phyloP scores from a whole-genome alignment of 164 flowering plant genomes.

The Pachysandra terminalis region DNA sequence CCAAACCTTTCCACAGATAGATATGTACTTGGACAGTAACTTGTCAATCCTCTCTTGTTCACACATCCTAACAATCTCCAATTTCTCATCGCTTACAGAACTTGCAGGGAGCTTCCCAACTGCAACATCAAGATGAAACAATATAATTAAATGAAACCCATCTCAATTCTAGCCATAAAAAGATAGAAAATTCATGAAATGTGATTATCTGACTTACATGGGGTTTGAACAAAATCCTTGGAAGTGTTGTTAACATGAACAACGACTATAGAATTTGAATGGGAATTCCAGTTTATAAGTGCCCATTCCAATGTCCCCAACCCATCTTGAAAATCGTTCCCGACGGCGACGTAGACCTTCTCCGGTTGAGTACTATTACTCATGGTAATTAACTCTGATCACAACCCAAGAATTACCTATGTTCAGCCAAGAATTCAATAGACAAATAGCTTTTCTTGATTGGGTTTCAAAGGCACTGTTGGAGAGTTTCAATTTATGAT shows the following conservation, averaged over 20 bases:
- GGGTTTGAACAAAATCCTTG: conserved; percentile 38
- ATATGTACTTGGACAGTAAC: conserved; percentile 35
- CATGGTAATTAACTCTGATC: conserved; percentile 8
- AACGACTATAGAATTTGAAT: conserved; percentile 40
- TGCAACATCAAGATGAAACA: conserved; percentile 12
- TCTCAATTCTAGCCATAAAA: neutral
- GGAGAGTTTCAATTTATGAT: neutral
- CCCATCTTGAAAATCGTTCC: conserved; percentile 51
- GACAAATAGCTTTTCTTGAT: neutral
- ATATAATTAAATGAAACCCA: neutral
- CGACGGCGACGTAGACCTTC: conserved; percentile 57
- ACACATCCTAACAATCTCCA: conserved; percentile 31
- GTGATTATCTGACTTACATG: conserved; percentile 27
- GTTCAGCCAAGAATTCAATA: neutral
- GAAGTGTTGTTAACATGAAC: conserved; percentile 28
- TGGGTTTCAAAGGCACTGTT: no score
- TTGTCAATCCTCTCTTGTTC: conserved; percentile 50
- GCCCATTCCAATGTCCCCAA: conserved; percentile 54
- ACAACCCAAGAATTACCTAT: neutral
- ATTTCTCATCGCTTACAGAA: conserved; percentile 47
- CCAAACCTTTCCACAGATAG: conserved; percentile 60
- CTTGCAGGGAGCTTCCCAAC: conserved; percentile 74
- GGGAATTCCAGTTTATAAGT: conserved; percentile 39
- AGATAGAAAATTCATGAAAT: neutral
- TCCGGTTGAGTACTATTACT: conserved; percentile 23